These are phyloP conservation scores for Botrytis galanthina DNA, from an alignment of 2,329 filamentous ascomycete genomes.

Conservation along the genomic window DNA sequence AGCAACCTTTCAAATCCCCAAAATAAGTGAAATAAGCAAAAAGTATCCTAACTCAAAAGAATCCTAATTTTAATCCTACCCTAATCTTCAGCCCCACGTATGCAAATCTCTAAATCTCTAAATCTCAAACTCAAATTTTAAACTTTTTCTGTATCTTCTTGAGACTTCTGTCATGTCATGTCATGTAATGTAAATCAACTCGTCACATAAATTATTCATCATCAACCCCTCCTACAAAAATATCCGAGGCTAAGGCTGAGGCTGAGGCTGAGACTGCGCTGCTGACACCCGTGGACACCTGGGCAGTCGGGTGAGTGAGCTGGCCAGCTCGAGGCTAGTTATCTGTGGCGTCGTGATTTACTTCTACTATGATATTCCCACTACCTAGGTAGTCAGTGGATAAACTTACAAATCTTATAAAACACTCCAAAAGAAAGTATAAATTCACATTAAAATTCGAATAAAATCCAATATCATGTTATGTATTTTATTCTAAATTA, in stretches of 20 bases:
- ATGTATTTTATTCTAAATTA: no score
- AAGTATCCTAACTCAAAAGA: background rate
- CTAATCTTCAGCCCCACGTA: background rate
- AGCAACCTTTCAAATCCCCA: background rate
- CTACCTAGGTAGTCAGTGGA: no score
- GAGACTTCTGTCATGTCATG: background rate
- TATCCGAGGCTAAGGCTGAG: background rate
- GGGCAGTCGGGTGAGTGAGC: no score
- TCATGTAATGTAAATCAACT: background rate
- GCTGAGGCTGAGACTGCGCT: background rate
- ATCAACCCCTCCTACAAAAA: background rate
- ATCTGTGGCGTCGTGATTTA: background rate
- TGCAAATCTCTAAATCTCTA: background rate
- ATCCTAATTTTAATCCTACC: background rate
- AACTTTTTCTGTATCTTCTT: background rate
- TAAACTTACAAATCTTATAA: no score
- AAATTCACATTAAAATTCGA: no score
- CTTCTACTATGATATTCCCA: no score
- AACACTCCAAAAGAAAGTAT: no score
- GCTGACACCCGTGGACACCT: no score
- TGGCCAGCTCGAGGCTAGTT: no score
- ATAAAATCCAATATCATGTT: no score
- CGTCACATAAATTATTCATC: background rate
- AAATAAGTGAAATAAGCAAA: background rate
- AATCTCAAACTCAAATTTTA: background rate